phyloP scores from a whole-genome alignment of 371 early-diverging fungal genomes.

The Synchytrium microbalum region DNA sequence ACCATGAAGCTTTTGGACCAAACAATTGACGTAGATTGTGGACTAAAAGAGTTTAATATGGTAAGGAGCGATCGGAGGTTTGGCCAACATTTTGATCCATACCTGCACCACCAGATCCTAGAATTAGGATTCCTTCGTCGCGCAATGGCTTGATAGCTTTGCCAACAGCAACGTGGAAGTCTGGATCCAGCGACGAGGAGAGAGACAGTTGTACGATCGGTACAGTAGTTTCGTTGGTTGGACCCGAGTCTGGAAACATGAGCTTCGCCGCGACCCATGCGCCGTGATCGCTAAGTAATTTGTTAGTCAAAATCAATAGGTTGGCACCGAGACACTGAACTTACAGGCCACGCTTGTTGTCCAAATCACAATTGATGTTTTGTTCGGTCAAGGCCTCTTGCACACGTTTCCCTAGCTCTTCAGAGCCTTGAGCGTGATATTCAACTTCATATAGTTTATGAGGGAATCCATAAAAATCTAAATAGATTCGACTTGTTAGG shows the following conservation, averaged over 20 bases:
- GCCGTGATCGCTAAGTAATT: conserved; percentile 14
- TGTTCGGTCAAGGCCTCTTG: background rate
- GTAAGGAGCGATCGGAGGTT: too few relatives aligned
- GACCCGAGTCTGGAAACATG: conserved; percentile 8
- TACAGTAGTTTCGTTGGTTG: conserved; percentile 8
- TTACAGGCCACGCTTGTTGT: background rate
- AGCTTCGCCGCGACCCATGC: conserved; percentile 28
- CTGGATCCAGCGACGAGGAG: conserved; percentile 16
- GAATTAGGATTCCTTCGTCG: conserved; percentile 28
- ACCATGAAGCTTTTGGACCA: conserved; percentile 4
- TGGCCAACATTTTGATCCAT: too few relatives aligned
- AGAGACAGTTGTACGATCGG: conserved; percentile 29
- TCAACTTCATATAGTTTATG: conserved; percentile 29
- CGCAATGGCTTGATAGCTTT: conserved; percentile 22
- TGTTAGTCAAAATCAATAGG: background rate
- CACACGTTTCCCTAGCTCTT: conserved; percentile 25
- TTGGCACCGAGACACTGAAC: background rate
- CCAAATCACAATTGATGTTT: background rate
- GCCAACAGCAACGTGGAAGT: conserved; percentile 18
- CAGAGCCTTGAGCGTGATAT: conserved; percentile 29
- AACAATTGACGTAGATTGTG: conserved; percentile 24
- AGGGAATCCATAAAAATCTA: conserved; percentile 44
- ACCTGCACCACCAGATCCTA: conserved; percentile 28
- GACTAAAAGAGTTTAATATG: too few relatives aligned
- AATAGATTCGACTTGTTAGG: conserved; percentile 22